These are phyloP conservation scores for Pseudomonodictys pantanalensis DNA, from an alignment of 495 filamentous ascomycete genomes.

Conservation along the genomic window DNA sequence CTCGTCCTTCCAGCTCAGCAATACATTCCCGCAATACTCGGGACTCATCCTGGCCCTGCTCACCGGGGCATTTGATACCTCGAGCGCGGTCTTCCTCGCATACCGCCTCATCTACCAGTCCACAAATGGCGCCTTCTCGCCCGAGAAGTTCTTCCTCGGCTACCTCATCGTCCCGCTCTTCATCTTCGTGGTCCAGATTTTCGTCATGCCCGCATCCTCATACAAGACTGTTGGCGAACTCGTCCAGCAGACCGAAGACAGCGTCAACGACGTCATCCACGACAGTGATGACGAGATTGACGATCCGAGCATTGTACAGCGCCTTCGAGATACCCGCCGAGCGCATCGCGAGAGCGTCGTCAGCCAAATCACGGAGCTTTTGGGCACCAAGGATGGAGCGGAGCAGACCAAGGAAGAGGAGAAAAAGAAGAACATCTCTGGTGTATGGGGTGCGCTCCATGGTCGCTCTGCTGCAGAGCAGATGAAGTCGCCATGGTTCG, in stretches of 20 bases:
- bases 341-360: slow-evolving; percentile 66
- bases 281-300: slow-evolving; percentile 47
- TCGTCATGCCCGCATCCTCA: slow-evolving; percentile 72
- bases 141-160: slow-evolving; percentile 67
- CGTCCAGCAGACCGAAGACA: slow-evolving; percentile 65
- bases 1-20: slow-evolving; percentile 87
- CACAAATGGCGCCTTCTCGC: slow-evolving; percentile 58
- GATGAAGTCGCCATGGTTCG: slow-evolving; percentile 81
- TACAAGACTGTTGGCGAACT: slow-evolving; percentile 90
- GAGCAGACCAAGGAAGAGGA: slow-evolving; percentile 54
- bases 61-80: slow-evolving; percentile 87
- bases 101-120: slow-evolving; percentile 73
- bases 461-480: slow-evolving; percentile 67
- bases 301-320: slow-evolving; percentile 22
- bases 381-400: slow-evolving; percentile 58
- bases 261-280: slow-evolving; percentile 42
- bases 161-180: slow-evolving; percentile 74
- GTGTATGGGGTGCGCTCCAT: slow-evolving; percentile 90
- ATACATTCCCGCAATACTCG: slow-evolving; percentile 81
- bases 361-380: slow-evolving; percentile 68
- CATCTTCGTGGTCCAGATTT: slow-evolving; percentile 67
- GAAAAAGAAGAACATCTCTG: slow-evolving; percentile 60
- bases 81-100: slow-evolving; percentile 81
- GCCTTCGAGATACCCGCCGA: slow-evolving; percentile 54
- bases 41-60: slow-evolving; percentile 81